phyloP scores from a whole-genome alignment of 192 early-diverging fungal species.

The Gamsiella multidivaricata region DNA sequence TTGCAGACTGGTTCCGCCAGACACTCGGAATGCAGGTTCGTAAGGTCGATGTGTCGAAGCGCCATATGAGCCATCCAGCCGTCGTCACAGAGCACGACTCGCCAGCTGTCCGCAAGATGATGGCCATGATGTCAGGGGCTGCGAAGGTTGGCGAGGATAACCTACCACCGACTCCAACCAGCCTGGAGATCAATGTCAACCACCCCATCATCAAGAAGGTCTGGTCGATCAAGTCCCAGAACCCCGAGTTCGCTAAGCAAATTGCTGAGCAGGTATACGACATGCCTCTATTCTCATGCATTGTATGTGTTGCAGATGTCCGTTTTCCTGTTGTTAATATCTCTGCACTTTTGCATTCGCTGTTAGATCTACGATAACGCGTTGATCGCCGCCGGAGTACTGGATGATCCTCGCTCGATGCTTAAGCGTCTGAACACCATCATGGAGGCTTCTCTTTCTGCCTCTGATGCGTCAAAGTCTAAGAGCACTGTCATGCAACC shows the following conservation, averaged over 20 bases:
- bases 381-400: slow-evolving; percentile 77
- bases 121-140: slow-evolving; percentile 71
- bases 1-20: slow-evolving; percentile 70
- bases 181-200: slow-evolving; percentile 79
- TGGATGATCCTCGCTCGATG: slow-evolving; percentile 84
- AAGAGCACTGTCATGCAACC: slow-evolving; percentile 43
- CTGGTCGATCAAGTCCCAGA: slow-evolving; percentile 63
- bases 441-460: slow-evolving; percentile 54
- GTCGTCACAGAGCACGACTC: slow-evolving; percentile 81
- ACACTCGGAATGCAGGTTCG: slow-evolving; percentile 69
- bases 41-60: slow-evolving; percentile 78
- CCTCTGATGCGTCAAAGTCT: slow-evolving; percentile 16
- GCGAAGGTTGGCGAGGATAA: slow-evolving; percentile 58
- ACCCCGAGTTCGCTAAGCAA: slow-evolving; percentile 74
- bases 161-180: slow-evolving; percentile 69
- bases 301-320: neutral
- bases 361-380: slow-evolving; percentile 75
- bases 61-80: slow-evolving; percentile 77
- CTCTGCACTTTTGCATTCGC: neutral
- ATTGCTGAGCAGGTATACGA: slow-evolving; percentile 72
- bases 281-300: too few species aligned
- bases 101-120: slow-evolving; percentile 75
- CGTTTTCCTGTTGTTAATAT: too few species aligned
- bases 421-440: slow-evolving; percentile 75
- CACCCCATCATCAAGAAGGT: slow-evolving; percentile 78